Evolutionary conservation across 805 yeast species (phyloP), one percentile per base, ranked within the genome.

Genomic region (Diddensiella santjacobensis): DNA sequence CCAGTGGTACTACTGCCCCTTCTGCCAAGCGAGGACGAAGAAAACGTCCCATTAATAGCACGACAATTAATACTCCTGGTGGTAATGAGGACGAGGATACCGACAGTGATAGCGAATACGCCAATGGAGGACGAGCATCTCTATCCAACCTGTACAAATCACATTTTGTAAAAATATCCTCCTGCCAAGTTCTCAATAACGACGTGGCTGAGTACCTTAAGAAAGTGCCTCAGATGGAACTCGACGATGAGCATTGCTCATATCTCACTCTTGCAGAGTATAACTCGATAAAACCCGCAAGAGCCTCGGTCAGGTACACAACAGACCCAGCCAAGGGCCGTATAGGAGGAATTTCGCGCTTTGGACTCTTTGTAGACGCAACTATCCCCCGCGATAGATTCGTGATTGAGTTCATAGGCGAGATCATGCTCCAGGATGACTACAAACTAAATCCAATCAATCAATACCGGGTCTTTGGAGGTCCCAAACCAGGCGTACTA

Each of bases 391-490:
- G 69, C 37, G 78, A 75, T 17, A 73, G 79, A 1, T 69, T 78
- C 3, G 64, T 88, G 4, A 69, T 74, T 22, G 89, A 87, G 61
- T 74, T 80, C 49, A 63, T 80, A 4, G 98, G 98, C 4, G 90
- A 84, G 56, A 65, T 91, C 2, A 83, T 81, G 54, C 71, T 78
- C 45, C 83, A 81, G 56, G 72, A 75, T 22, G 79, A 76, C 56
- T 90, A 90, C 63, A 74, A 77, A 18, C 61, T 65, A 2, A 84
- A 87, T 57, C 73, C 80, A 22, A 71, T 79, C 47, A 91, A 90
- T 65, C 96, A 89, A 61, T 91, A 88, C 65, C 66, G 80, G 55
- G 61, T 76, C 15, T 15, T 80, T 81, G 83, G 96, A 83, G 4
- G 83, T 83, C 49, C 83, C 80, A 74, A 75, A 46, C 83, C 83